Conservation (phyloP, 345 rosid species). For the Pistacia integerrima region DNA sequence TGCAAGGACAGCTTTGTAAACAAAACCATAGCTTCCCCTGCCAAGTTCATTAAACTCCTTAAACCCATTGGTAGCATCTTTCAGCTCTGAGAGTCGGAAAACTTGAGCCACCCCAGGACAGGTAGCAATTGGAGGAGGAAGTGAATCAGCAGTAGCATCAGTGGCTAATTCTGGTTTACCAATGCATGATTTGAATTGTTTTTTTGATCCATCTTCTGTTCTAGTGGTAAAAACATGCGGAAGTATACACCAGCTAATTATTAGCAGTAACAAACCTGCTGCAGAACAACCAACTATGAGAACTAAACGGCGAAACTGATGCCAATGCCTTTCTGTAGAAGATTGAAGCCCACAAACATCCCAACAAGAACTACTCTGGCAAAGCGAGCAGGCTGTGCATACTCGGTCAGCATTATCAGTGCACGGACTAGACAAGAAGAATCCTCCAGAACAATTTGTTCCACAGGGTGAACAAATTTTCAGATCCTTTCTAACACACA, state of each 20-base stretch:
- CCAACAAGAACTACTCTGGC: constrained; percentile 90
- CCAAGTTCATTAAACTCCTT: constrained; percentile 94
- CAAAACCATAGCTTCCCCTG: constrained; percentile 89
- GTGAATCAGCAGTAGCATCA: constrained; percentile 34
- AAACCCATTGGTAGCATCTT: constrained; percentile 92
- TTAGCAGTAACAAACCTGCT: constrained; percentile 43
- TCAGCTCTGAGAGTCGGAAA: constrained; percentile 79
- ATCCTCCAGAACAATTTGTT: constrained; percentile 69
- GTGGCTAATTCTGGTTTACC: constrained; percentile 56
- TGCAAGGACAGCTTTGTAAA: constrained; percentile 72
- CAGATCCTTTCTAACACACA: constrained; percentile 70
- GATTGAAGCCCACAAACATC: constrained; percentile 55
- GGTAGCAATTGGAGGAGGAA: constrained; percentile 41
- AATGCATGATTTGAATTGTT: constrained; percentile 55
- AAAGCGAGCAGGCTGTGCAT: constrained; percentile 85
- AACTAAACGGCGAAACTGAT: constrained; percentile 39
- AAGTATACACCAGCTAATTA: constrained; percentile 52
- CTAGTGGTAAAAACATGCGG: constrained; percentile 36
- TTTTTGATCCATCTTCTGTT: constrained; percentile 45
- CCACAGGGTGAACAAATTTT: constrained; percentile 77
- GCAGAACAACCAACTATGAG: constrained; percentile 51
- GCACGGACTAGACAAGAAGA: constrained; percentile 80
- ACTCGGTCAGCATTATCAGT: constrained; percentile 64
- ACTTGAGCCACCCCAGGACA: constrained; percentile 74
- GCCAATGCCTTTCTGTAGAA: constrained; percentile 49